Base-by-base conservation (phyloP, 2,329 filamentous ascomycete species). In the Penicillium freii region DNA sequence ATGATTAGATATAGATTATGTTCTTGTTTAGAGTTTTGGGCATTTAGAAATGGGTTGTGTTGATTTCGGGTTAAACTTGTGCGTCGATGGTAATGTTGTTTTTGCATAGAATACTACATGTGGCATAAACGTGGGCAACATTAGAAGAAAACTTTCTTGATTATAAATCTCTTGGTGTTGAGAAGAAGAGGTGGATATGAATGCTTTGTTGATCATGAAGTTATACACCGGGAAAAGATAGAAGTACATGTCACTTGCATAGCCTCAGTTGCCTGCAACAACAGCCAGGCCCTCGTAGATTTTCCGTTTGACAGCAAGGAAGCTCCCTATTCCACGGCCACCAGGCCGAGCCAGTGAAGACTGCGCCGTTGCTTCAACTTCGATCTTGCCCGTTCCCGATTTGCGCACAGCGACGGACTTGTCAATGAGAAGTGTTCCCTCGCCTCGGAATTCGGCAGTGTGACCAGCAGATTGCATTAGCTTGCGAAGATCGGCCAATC, bases 251-350 rank as follows among this genome's bases (percentile, higher is more conserved):
- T 51, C 48, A 42, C 45, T n/a, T 21, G 34, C 23, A 23, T 23
- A 25, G 23, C 34, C 46, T 75, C 73, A 90, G 48, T 82, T 84
- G 45, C 90, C 90, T 17, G 89, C 88, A 63, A 99, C 92, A 58
- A 97, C 91, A 34, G 94, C 94, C 71, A 99, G 76, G 9, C 91
- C 92, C 65, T 96, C 91, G 73, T 99, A 99, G 63, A 99, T 95
- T 75, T 90, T 92, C 75, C 82, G 87, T 77, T 91, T 91, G 10
- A 97, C 93, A 51, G 90, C 90, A 69, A 91, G 90, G 70, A 97
- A 95, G 36, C 89, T 92, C 40, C 81, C 81, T 57, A 85, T 85
- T 50, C 81, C 77, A 31, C 79, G 78, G 57, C 80, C 75, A 51
- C 75, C 68, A 5, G 73, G 75, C 19, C 73, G 72, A 21, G 76